Evolutionary conservation across 108 stramenopile genomes (phyloP), one percentile per base, ranked within the genome.

Genomic region (Conticribra weissflogii): DNA sequence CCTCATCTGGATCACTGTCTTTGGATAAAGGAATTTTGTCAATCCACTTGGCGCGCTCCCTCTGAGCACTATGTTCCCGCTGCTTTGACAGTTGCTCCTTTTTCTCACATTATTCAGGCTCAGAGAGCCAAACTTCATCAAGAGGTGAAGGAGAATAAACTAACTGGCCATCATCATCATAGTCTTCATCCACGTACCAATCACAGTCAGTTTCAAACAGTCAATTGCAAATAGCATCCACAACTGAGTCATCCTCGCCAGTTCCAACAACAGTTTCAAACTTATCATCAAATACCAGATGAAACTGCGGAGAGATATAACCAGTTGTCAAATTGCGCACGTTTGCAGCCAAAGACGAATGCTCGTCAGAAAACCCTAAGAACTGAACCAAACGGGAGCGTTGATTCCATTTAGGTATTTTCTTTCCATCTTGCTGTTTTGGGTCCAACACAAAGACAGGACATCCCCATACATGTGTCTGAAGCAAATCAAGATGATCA

Each of bases 221-320:
- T 18, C 25, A 28, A 7, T n/a, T 29, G 32, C 23, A 59, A 12
- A 69, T 54, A 17, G 8, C 44, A 0, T 50, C 49, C 4, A 58
- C 47, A 3, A 19, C 58, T 29, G 51, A 16, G 24, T 33, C 45
- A 59, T 12, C 33, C 28, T 59, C 45, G 3, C 48, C 68, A 2
- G 7, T 55, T 36, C 25, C 17, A 18, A 68, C 28, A 33, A 84
- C 67, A 23, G 68, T 69, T 3, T 63, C 49, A 25, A 72, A 63
- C 14, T 54, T 41, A 27, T 72, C 71, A 55, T 72, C 60, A 63
- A 59, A 68, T 4, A 73, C 63, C 4, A 64, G 54, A 55, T 73
- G 72, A 56, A 53, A 73, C 17, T 73, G 70, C 7, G 70, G 70
- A 28, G 33, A n/a, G n/a, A n/a, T n/a, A n/a, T n/a, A n/a, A n/a